Evolutionary conservation across 2,329 filamentous ascomycete genomes (phyloP).

Genomic region (Blastomyces parvus): DNA sequence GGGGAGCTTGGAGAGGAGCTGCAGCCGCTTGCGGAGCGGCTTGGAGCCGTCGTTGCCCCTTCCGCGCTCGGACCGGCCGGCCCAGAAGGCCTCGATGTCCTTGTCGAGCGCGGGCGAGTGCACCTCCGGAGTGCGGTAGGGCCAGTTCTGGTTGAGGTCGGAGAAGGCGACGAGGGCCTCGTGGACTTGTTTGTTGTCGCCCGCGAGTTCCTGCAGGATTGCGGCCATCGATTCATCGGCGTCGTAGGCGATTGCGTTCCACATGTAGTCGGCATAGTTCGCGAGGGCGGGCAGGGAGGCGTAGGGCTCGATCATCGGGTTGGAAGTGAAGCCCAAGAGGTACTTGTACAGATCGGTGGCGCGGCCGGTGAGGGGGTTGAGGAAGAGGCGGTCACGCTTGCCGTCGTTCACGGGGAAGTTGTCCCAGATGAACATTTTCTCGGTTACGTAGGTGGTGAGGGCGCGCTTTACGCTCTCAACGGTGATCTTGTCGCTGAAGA

Average conservation of each 20-base stretch:
- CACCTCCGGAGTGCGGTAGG: conserved; percentile 16
- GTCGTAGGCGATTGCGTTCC: conserved; percentile 17
- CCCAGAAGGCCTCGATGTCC: conserved; percentile 18
- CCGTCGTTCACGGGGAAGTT: conserved; percentile 22
- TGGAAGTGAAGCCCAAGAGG: conserved; percentile 19
- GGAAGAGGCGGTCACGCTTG: conserved; percentile 18
- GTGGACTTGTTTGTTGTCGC: conserved; percentile 10
- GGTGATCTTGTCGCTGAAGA: conserved; percentile 19
- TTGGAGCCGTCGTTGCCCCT: neutral
- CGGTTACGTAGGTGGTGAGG: conserved; percentile 17
- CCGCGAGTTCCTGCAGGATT: conserved; percentile 13
- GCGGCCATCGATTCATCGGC: conserved; percentile 14
- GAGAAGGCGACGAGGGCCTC: conserved; percentile 17
- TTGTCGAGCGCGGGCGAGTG: conserved; percentile 14
- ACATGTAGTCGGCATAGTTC: conserved; percentile 19
- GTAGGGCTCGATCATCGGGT: conserved; percentile 18
- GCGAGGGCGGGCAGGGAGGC: conserved; percentile 17
- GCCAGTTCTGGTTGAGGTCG: conserved; percentile 19
- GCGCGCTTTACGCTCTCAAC: conserved; percentile 17
- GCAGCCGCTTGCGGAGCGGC: neutral
- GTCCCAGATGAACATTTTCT: conserved; percentile 20
- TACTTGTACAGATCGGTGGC: conserved; percentile 17
- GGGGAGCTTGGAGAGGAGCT: neutral
- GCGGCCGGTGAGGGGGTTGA: conserved; percentile 20
- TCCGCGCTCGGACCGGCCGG: conserved; percentile 3